These are phyloP conservation scores for Ogataea methanolica DNA, from an alignment of 805 yeast genomes.

Conservation along the genomic window DNA sequence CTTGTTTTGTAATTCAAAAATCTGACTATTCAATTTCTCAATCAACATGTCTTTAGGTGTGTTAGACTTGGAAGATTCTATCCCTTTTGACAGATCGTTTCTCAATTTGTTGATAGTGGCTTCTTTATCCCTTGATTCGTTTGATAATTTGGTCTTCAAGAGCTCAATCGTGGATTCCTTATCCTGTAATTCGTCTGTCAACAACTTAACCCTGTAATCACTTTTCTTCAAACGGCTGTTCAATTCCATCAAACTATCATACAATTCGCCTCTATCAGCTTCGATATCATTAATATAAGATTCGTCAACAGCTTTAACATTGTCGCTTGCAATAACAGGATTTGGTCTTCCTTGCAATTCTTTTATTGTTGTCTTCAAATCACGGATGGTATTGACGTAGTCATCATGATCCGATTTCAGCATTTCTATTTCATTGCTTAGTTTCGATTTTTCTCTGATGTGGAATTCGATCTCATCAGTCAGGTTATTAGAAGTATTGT, in stretches of 20 bases:
- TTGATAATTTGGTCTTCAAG: background rate
- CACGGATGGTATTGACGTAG: background rate
- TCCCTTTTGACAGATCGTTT: too few relatives aligned
- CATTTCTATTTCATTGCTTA: background rate
- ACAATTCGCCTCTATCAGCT: conserved; percentile 17
- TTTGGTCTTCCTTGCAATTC: conserved; percentile 1
- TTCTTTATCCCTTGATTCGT: too few relatives aligned
- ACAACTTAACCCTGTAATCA: conserved; percentile 7
- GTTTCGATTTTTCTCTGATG: background rate
- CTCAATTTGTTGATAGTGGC: too few relatives aligned
- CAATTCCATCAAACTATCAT: conserved; percentile 14
- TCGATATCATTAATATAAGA: conserved; percentile 29
- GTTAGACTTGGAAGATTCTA: too few relatives aligned
- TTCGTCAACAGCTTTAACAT: conserved; percentile 12
- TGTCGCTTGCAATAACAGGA: conserved; percentile 1
- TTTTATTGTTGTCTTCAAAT: background rate
- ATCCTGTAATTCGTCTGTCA: conserved; percentile 15
- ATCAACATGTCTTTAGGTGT: background rate
- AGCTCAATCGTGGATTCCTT: conserved; percentile 4
- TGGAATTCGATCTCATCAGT: too few relatives aligned
- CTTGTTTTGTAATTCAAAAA: conserved; percentile 12
- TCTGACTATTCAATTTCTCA: conserved; percentile 4
- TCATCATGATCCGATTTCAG: background rate
- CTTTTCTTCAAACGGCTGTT: conserved; percentile 10
- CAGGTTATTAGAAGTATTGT: too few relatives aligned